These are phyloP conservation scores for Cryomyces minteri DNA, from an alignment of 495 filamentous ascomycete genomes.

Conservation along the genomic window DNA sequence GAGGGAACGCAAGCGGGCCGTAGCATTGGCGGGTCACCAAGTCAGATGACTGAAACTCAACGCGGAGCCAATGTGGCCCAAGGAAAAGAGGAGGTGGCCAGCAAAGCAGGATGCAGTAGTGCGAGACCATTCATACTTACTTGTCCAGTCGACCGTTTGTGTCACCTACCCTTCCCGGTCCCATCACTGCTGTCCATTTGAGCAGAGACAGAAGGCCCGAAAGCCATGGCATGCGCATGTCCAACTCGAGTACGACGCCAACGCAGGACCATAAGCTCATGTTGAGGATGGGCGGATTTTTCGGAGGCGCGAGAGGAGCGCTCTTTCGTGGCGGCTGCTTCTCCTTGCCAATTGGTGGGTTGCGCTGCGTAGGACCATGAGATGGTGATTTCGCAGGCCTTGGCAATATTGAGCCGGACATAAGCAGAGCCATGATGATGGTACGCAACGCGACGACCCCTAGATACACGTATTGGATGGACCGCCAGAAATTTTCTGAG, in stretches of 20 bases:
- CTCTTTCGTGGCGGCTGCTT: not conserved
- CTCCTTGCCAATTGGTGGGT: not conserved
- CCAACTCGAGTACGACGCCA: slow-evolving; percentile 47
- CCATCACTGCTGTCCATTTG: slow-evolving; percentile 50
- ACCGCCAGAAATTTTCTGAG: slow-evolving; percentile 41
- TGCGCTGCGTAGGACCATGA: not conserved
- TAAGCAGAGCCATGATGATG: slow-evolving; percentile 31
- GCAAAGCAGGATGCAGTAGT: no score
- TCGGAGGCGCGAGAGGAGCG: slow-evolving; percentile 3
- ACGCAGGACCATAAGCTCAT: slow-evolving; percentile 58
- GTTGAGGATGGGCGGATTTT: slow-evolving; percentile 43
- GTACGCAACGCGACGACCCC: slow-evolving; percentile 45
- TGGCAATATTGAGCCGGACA: slow-evolving; percentile 31
- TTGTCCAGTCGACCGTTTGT: slow-evolving; percentile 70
- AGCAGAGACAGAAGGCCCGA: slow-evolving; percentile 48
- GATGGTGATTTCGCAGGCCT: not conserved
- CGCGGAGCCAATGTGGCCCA: no score
- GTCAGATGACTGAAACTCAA: no score
- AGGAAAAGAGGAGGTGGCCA: no score
- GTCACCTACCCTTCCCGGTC: slow-evolving; percentile 54
- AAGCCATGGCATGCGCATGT: slow-evolving; percentile 74
- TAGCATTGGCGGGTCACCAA: no score
- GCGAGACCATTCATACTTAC: slow-evolving; percentile 35
- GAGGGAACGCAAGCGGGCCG: no score
- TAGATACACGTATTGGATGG: slow-evolving; percentile 51